Percentiles rank a stretch among this genome's conserved stretches.
Evolutionary conservation across 1,284 basidiomycete species (phyloP).

Genomic region (Lignosus rhinocerotis): DNA sequence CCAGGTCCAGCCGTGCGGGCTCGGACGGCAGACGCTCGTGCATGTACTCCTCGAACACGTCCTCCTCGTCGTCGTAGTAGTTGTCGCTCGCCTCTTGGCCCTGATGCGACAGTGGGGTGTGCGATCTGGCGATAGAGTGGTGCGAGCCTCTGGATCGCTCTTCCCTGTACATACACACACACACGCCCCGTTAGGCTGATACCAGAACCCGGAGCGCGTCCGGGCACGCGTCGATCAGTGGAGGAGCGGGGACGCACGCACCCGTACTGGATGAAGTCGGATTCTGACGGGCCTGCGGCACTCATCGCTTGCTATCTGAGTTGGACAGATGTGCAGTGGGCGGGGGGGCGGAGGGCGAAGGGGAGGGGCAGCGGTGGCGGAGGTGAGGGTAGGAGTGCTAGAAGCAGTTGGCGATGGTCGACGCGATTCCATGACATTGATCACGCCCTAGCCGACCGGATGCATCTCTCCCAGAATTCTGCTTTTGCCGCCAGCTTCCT

Average conservation of each 20-base stretch:
- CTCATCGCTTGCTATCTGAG: constrained; percentile 8
- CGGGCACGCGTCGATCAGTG: constrained; percentile 4
- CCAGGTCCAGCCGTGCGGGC: constrained; percentile 39
- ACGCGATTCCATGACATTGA: constrained; percentile 13
- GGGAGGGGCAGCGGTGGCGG: constrained; percentile 1
- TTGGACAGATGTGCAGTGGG: constrained; percentile 1
- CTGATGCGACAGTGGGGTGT: constrained; percentile 10
- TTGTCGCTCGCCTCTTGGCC: constrained; percentile 8
- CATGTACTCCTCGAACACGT: constrained; percentile 11
- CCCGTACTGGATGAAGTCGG: constrained; percentile 4
- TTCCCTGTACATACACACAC: constrained; percentile 1
- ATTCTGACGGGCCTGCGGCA: constrained; percentile 1
- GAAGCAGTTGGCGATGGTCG: constrained; percentile 10
- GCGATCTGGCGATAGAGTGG: constrained; percentile 6
- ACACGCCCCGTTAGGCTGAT: not conserved
- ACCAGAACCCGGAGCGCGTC: not conserved
- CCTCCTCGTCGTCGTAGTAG: constrained; percentile 12
- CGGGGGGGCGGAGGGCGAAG: not conserved
- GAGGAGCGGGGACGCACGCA: constrained; percentile 1
- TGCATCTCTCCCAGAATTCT: not conserved
- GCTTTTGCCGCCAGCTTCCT: not conserved
- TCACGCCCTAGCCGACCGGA: not conserved
- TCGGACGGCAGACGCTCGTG: constrained; percentile 21
- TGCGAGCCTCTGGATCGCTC: constrained; percentile 19
- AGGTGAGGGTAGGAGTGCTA: constrained; percentile 1